phyloP scores from a whole-genome alignment of 2,329 filamentous ascomycete species.

The Trichophyton benhamiae region DNA sequence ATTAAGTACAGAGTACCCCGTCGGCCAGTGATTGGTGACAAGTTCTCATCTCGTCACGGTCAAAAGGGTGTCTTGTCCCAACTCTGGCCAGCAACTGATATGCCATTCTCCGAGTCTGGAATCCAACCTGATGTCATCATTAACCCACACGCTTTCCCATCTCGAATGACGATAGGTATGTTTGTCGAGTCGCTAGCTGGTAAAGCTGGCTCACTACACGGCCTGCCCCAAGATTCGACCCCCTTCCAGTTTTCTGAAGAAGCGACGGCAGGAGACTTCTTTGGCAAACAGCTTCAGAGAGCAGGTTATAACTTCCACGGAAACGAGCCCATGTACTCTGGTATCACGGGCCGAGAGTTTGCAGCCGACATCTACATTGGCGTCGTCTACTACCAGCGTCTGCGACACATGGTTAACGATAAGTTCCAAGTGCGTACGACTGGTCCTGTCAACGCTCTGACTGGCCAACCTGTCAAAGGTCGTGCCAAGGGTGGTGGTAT shows the following conservation, averaged over 20 bases:
- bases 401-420: slow-evolving; percentile 99
- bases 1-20: slow-evolving; percentile 89
- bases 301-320: slow-evolving; percentile 97
- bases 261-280: slow-evolving; percentile 84
- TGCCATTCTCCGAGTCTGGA: slow-evolving; percentile 93
- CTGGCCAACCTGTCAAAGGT: slow-evolving; percentile 93
- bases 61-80: slow-evolving; percentile 96
- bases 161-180: slow-evolving; percentile 99
- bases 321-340: slow-evolving; percentile 97
- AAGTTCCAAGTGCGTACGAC: slow-evolving; percentile 98
- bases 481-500: slow-evolving; percentile 95
- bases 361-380: slow-evolving; percentile 93
- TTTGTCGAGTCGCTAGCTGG: slow-evolving; percentile 95
- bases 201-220: slow-evolving; percentile 87
- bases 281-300: slow-evolving; percentile 87
- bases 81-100: slow-evolving; percentile 85
- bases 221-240: slow-evolving; percentile 88
- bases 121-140: slow-evolving; percentile 98
- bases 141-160: slow-evolving; percentile 98
- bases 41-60: slow-evolving; percentile 96
- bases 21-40: slow-evolving; percentile 88
- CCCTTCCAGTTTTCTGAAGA: slow-evolving; percentile 91
- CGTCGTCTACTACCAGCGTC: slow-evolving; percentile 93
- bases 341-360: slow-evolving; percentile 89
- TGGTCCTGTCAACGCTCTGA: slow-evolving; percentile 77